These are phyloP conservation scores for Emmonsia crescens DNA, from an alignment of 2,329 filamentous ascomycete species.

Conservation along the genomic window DNA sequence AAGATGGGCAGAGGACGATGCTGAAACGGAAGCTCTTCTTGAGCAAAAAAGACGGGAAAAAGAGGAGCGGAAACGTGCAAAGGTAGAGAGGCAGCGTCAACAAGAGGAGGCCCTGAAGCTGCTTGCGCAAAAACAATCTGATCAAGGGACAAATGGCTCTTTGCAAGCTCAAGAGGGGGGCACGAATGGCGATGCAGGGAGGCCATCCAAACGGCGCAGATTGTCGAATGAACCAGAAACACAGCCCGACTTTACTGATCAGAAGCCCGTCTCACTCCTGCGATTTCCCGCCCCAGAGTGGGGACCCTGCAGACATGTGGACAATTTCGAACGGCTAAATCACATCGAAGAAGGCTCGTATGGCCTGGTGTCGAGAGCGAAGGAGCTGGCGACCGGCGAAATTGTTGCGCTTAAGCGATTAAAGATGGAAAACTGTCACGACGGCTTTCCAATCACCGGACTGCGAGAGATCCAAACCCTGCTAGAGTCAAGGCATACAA, in stretches of 20 bases:
- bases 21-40: conserved; percentile 60
- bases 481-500: conserved; percentile 65
- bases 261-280: conserved; percentile 48
- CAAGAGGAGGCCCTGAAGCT: conserved; percentile 40
- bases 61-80: conserved; percentile 76
- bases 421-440: conserved; percentile 69
- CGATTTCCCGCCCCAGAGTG: conserved; percentile 61
- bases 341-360: conserved; percentile 97
- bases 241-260: conserved; percentile 18
- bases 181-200: conserved; percentile 24
- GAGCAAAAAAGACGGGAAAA: conserved; percentile 68
- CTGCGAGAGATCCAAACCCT: conserved; percentile 89
- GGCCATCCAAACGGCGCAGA: conserved; percentile 50
- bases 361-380: conserved; percentile 82
- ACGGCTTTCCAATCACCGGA: conserved; percentile 86
- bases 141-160: conserved; percentile 10
- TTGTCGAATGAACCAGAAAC: conserved; percentile 41
- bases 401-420: conserved; percentile 89
- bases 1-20: conserved; percentile 78
- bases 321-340: conserved; percentile 85
- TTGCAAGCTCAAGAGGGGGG: conserved; percentile 1
- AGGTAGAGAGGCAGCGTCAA: conserved; percentile 67
- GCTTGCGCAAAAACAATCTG: conserved; percentile 20
- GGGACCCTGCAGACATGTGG: conserved; percentile 63
- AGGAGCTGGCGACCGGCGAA: conserved; percentile 59